Evolutionary conservation across 2,329 filamentous ascomycete genomes (phyloP).

Genomic region (Penicillium sp.): DNA sequence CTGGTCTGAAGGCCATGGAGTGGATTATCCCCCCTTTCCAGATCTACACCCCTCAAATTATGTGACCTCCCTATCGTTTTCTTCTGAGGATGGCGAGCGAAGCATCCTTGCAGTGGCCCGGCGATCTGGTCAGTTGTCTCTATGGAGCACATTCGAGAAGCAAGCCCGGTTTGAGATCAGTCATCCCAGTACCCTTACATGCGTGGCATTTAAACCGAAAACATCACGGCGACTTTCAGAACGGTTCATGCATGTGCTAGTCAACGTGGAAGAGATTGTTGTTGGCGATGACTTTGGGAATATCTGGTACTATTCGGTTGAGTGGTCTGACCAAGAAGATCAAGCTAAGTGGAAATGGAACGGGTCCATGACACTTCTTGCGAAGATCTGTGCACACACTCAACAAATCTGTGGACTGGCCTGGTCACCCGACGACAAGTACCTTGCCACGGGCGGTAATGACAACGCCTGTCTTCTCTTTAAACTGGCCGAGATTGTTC

Average conservation of each 20-base stretch:
- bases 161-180: slow-evolving; percentile 71
- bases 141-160: slow-evolving; percentile 71
- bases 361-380: slow-evolving; percentile 74
- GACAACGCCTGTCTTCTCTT: slow-evolving; percentile 88
- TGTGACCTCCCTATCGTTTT: slow-evolving; percentile 87
- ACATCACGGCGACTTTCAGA: slow-evolving; percentile 53
- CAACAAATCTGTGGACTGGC: slow-evolving; percentile 93
- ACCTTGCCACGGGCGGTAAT: slow-evolving; percentile 87
- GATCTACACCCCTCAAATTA: slow-evolving; percentile 52
- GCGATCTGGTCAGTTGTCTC: slow-evolving; percentile 70
- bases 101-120: slow-evolving; percentile 83
- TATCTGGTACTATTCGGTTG: slow-evolving; percentile 84
- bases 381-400: slow-evolving; percentile 72
- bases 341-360: slow-evolving; percentile 72
- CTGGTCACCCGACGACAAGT: slow-evolving; percentile 74
- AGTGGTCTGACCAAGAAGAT: slow-evolving; percentile 65
- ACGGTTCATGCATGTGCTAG: slow-evolving; percentile 49
- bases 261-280: slow-evolving; percentile 76
- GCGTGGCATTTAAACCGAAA: slow-evolving; percentile 75
- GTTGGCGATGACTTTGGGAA: slow-evolving; percentile 81
- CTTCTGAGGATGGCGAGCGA: slow-evolving; percentile 70
- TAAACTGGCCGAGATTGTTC: slow-evolving; percentile 60
- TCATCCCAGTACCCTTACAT: slow-evolving; percentile 72
- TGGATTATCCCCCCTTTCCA: slow-evolving; percentile 59
- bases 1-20: slow-evolving; percentile 77